Base-by-base conservation (phyloP, 148 eudicot species). In the Selenicereus undatus region DNA sequence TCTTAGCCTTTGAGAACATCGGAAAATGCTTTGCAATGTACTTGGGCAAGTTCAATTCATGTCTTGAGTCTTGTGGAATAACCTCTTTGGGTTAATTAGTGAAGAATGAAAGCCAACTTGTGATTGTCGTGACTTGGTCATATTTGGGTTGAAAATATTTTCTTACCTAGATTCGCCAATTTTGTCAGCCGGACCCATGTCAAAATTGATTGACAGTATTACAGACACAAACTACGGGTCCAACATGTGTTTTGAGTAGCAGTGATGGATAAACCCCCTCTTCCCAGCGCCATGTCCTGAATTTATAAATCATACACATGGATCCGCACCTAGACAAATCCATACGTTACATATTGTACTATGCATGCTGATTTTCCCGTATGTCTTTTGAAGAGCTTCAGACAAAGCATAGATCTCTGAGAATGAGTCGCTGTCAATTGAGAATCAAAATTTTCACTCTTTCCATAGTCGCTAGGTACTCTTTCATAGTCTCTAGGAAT, bases 331-430 rank as follows among this genome's bases (percentile, higher is more conserved):
- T 39, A 39, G 43, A 39, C 52, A 2, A 48, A 48, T 48, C 52
- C 13, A 48, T 48, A n/a, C 9, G 10, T 62, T 20, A 8, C 27
- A 62, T 22, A 62, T 10, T 62, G 22, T 62, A 62, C 79, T 60
- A 75, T 78, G 75, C 73, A 71, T 74, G 21, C 11, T 66, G 75
- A 66, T 78, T 52, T 71, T 71, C 73, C 42, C 3, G 70, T 76
- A 71, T 84, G 75, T 45, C 78, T 74, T 84, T 80, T 80, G 81
- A 62, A 62, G 52, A 62, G 81, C 68, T 71, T 70, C 74, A 83
- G 77, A 68, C 69, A n/a, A 24, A 66, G 16, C 76, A 52, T 60
- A 80, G 81, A 78, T 84, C 48, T 66, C 48, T 36, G 29, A 20
- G 12, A 60, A 80, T 79, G 81, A 80, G 81, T 24, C 75, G 30